phyloP scores from a whole-genome alignment of 208 protist genomes.

The Leishmania tropica region DNA sequence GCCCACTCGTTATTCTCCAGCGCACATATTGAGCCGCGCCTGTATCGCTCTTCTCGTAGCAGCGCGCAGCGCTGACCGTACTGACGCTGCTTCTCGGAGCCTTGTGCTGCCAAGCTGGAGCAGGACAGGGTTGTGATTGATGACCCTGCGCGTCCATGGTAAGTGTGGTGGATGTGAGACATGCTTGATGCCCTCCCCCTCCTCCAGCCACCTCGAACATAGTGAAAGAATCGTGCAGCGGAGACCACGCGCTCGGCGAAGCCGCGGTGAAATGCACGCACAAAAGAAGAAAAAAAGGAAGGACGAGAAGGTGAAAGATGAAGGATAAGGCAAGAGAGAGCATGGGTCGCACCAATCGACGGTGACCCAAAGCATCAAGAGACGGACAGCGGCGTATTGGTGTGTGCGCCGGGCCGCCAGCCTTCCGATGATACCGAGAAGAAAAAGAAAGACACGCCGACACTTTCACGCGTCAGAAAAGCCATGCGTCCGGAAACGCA shows the following conservation, averaged over 20 bases:
- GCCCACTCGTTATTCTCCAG: background rate
- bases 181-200: background rate
- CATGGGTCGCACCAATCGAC: background rate
- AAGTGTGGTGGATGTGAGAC: background rate
- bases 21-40: background rate
- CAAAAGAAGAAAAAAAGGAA: background rate
- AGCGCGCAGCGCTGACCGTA: constrained; percentile 2
- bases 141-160: too few species aligned
- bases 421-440: background rate
- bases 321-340: background rate
- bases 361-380: background rate
- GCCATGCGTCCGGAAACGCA: background rate
- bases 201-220: background rate
- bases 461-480: background rate
- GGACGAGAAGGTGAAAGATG: background rate
- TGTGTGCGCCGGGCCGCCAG: background rate
- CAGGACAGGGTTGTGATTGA: background rate
- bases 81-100: background rate
- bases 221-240: background rate
- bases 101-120: background rate
- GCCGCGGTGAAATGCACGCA: background rate
- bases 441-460: background rate
- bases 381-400: background rate
- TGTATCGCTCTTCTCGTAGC: constrained; percentile 1
- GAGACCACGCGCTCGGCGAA: background rate